Conservation (phyloP, 1,139 yeast species). For the Pichia sp. region DNA sequence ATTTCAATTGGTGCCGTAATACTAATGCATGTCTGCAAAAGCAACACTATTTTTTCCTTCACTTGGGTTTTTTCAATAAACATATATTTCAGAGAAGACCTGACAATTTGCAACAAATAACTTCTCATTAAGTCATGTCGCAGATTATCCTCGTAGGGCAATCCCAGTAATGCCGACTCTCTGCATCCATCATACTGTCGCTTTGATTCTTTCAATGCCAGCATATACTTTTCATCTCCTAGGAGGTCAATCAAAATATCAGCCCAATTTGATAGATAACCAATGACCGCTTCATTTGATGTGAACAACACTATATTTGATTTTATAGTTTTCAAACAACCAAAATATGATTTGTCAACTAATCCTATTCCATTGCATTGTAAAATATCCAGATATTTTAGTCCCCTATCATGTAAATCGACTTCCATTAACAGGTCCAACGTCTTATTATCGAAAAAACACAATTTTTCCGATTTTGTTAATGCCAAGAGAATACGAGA, state of each 20-base stretch:
- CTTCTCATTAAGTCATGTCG: constrained; percentile 45
- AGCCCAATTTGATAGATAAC: constrained; percentile 66
- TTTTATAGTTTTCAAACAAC: constrained; percentile 33
- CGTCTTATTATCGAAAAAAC: constrained; percentile 32
- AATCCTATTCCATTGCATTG: constrained; percentile 11
- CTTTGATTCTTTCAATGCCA: constrained; percentile 49
- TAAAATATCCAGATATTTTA: constrained; percentile 21
- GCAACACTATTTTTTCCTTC: constrained; percentile 15
- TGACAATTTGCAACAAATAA: constrained; percentile 49
- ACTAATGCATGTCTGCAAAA: constrained; percentile 33
- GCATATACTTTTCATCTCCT: constrained; percentile 38
- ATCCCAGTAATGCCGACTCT: constrained; percentile 39
- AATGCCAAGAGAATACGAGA: constrained; percentile 41
- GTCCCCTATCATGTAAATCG: constrained; percentile 39
- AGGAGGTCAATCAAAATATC: constrained; percentile 47
- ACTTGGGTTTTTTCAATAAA: constrained; percentile 16
- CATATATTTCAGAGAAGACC: constrained; percentile 40
- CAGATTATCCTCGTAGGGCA: constrained; percentile 39
- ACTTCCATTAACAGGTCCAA: constrained; percentile 31
- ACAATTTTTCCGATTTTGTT: constrained; percentile 39
- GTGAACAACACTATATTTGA: constrained; percentile 44
- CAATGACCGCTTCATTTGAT: constrained; percentile 41
- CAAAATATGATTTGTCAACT: constrained; percentile 20
- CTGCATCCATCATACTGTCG: constrained; percentile 45
- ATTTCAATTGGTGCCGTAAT: constrained; percentile 32